Percentiles rank a stretch among this genome's conserved stretches.
These are phyloP conservation scores for Catharanthus roseus DNA, from an alignment of 257 asterid species.

Conservation along the genomic window DNA sequence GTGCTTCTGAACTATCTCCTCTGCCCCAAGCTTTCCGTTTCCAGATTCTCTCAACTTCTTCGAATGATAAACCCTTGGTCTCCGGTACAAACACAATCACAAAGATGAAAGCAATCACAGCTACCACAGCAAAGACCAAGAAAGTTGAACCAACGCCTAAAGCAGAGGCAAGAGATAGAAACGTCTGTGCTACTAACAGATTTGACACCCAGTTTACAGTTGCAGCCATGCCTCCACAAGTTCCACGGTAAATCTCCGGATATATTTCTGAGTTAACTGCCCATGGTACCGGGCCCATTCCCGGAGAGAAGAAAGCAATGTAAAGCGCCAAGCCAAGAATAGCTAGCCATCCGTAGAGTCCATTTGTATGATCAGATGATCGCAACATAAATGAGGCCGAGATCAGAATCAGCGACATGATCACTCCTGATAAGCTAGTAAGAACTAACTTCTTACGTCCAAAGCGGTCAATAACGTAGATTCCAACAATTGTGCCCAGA, in stretches of 20 bases:
- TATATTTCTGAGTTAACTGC: conserved; percentile 86
- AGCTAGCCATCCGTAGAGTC: conserved; percentile 72
- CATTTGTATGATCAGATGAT: conserved; percentile 27
- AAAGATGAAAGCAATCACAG: conserved; percentile 57
- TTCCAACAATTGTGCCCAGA: too few species aligned
- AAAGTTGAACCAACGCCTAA: conserved; percentile 65
- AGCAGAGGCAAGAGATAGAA: conserved; percentile 60
- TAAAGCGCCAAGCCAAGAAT: conserved; percentile 69
- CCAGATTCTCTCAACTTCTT: conserved; percentile 80
- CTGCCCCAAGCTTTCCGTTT: conserved; percentile 59
- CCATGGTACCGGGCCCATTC: conserved; percentile 99
- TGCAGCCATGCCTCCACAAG: conserved; percentile 95
- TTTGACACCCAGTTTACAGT: conserved; percentile 91
- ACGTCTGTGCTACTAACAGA: conserved; percentile 74
- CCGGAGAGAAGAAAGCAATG: conserved; percentile 75
- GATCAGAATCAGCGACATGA: conserved; percentile 56
- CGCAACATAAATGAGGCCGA: conserved; percentile 50
- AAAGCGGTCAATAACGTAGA: too few species aligned
- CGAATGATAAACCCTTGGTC: conserved; percentile 85
- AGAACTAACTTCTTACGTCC: conserved; percentile 81
- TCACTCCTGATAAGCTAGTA: conserved; percentile 73
- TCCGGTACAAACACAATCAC: conserved; percentile 68
- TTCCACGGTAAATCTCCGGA: conserved; percentile 75
- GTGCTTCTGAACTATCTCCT: conserved; percentile 32
- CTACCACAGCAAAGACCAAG: conserved; percentile 65